Conservation (phyloP, 139 green algal genomes). For the Chlamydomonas asymmetrica region DNA sequence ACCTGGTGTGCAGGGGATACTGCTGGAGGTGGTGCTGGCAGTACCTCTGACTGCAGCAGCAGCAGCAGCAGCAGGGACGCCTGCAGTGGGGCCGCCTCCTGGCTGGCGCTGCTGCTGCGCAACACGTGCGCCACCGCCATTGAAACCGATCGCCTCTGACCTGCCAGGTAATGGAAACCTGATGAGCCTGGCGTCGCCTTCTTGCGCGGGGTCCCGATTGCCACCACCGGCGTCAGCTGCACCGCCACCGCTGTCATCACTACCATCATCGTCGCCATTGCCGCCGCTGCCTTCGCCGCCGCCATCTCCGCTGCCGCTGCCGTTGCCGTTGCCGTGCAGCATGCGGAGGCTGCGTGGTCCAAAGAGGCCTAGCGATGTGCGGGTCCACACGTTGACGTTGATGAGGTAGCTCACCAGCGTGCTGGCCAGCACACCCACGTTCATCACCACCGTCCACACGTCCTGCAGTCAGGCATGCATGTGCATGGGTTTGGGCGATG, state of each 20-base stretch:
- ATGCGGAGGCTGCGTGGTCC: slow-evolving; percentile 13
- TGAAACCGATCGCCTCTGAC: neutral
- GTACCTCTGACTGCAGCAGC: too few species aligned
- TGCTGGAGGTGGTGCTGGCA: too few species aligned
- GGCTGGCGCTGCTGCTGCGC: too few species aligned
- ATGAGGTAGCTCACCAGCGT: slow-evolving; percentile 52
- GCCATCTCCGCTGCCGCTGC: neutral
- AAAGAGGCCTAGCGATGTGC: slow-evolving; percentile 32
- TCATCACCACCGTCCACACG: slow-evolving; percentile 35
- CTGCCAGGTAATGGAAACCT: neutral
- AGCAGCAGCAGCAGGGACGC: too few species aligned
- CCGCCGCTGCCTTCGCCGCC: neutral
- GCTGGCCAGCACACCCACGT: slow-evolving; percentile 32
- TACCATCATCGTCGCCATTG: neutral
- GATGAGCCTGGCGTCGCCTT: neutral
- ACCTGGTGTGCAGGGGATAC: too few species aligned
- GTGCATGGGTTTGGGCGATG: too few species aligned
- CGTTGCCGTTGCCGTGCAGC: neutral
- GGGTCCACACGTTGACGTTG: slow-evolving; percentile 48
- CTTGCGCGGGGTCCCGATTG: neutral
- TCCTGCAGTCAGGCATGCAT: too few species aligned
- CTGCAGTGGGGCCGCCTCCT: too few species aligned
- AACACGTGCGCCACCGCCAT: neutral
- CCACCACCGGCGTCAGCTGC: neutral
- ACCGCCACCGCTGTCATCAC: neutral